phyloP scores from a whole-genome alignment of 129 eudicot species.

The Tagetes patula region DNA sequence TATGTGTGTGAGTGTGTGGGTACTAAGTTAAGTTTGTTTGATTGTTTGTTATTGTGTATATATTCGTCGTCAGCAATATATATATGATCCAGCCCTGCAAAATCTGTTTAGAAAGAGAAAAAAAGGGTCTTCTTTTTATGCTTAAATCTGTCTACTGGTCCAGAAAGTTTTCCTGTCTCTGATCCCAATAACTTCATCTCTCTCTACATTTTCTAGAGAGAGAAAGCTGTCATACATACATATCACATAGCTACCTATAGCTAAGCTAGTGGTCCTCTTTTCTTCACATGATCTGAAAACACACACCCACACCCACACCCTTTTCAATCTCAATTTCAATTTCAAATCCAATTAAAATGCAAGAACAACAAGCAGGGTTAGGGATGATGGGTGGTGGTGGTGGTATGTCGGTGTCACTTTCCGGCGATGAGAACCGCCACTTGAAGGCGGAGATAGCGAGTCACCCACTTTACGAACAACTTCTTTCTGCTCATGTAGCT shows the following conservation, averaged over 20 bases:
- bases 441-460: slow-evolving; percentile 78
- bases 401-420: slow-evolving; percentile 37
- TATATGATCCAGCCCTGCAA: slow-evolving; percentile 9
- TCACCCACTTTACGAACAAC: slow-evolving; percentile 82
- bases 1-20: too few relatives aligned
- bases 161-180: slow-evolving; percentile 66
- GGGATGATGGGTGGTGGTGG: slow-evolving; percentile 62
- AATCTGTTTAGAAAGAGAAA: slow-evolving; percentile 26
- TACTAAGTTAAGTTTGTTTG: background rate
- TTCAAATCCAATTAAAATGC: slow-evolving; percentile 36
- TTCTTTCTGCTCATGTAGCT: slow-evolving; percentile 82
- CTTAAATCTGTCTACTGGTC: slow-evolving; percentile 48
- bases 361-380: slow-evolving; percentile 51
- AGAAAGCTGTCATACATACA: slow-evolving; percentile 31
- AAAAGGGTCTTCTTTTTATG: slow-evolving; percentile 36
- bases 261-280: slow-evolving; percentile 57
- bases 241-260: slow-evolving; percentile 17
- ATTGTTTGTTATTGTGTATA: background rate
- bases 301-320: too few relatives aligned
- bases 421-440: slow-evolving; percentile 53
- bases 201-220: background rate
- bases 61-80: slow-evolving; percentile 9
- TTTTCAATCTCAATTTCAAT: too few relatives aligned
- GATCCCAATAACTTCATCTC: slow-evolving; percentile 60
- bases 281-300: slow-evolving; percentile 38